phyloP scores from a whole-genome alignment of 495 filamentous ascomycete genomes.

The Tirmania nivea region DNA sequence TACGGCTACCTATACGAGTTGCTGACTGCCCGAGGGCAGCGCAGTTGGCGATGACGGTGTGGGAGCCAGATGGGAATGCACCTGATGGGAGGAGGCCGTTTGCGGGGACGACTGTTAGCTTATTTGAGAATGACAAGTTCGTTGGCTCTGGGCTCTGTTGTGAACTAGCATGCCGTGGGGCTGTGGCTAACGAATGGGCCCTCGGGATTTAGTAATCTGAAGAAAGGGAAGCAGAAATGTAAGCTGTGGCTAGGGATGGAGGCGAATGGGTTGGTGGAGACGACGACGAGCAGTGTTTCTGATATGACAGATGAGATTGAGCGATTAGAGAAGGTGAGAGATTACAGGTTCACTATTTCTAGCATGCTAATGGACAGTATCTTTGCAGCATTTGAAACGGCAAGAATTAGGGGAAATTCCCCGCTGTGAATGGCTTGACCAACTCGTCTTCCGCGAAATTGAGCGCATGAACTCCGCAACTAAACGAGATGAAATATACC shows the following conservation, averaged over 20 bases:
- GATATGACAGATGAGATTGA: constrained; percentile 29
- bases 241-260: constrained; percentile 56
- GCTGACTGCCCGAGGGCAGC: constrained; percentile 54
- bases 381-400: constrained; percentile 60
- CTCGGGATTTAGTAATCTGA: constrained; percentile 30
- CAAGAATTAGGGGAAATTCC: constrained; percentile 94
- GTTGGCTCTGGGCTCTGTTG: background rate
- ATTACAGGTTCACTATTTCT: background rate
- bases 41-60: constrained; percentile 79
- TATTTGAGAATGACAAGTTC: constrained; percentile 79
- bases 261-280: constrained; percentile 67
- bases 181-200: too few relatives aligned
- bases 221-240: constrained; percentile 85
- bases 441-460: constrained; percentile 67
- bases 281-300: constrained; percentile 40
- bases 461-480: constrained; percentile 26
- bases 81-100: constrained; percentile 33
- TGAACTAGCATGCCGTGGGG: background rate
- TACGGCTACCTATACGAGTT: constrained; percentile 64
- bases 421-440: constrained; percentile 82
- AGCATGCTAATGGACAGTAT: background rate
- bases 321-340: constrained; percentile 17
- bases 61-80: constrained; percentile 65
- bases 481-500: constrained; percentile 19
- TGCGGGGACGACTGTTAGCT: constrained; percentile 70